Evolutionary conservation across 2,329 filamentous ascomycete genomes (phyloP), one percentile per base, ranked within the genome.

Genomic region (Penicillium sp.): DNA sequence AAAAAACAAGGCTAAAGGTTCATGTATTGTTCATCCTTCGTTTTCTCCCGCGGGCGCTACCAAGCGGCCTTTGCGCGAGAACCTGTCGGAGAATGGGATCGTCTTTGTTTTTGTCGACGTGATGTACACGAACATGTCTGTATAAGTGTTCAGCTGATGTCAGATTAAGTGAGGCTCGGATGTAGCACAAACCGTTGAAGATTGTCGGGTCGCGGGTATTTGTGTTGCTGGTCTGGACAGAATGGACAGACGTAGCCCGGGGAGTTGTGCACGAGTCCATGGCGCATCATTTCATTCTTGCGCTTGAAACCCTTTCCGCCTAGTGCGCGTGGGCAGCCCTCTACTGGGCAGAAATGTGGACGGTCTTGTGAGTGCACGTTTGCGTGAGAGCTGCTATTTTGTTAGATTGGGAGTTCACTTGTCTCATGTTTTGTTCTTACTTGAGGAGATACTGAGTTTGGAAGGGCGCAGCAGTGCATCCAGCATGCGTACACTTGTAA

Each of bases 171-270:
- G 42, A 19, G n/a, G 17, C 52, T 36, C 30, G 19, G 19, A 53
- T 12, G 48, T 50, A 30, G 30, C 61, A 71, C 82, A 62, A 80
- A 95, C 90, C 93, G 86, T 78, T 97, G 93, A 53, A 99, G 78
- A 78, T 97, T 97, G 73, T 99, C 94, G 33, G 94, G 94, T 64
- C 94, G 82, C 5, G 94, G 94, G 72, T 97, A 97, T 70, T 89
- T 92, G 73, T 97, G 93, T 71, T 97, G 91, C 62, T 91, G 83
- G 67, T 96, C 91, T 1, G 91, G 89, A 72, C 94, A 99, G 70
- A 97, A 97, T 0, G 94, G 94, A 72, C 94, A 99, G 30, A 96
- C 87, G 68, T 97, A 99, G 57, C 93, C 93, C 1, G 94, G 94
- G 8, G 91, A 96, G 62, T 91, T 88, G 69, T 99, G 94, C 4